These are phyloP conservation scores for Protomyces arabidopsidicola DNA, from an alignment of 1,139 yeast species.

Conservation along the genomic window DNA sequence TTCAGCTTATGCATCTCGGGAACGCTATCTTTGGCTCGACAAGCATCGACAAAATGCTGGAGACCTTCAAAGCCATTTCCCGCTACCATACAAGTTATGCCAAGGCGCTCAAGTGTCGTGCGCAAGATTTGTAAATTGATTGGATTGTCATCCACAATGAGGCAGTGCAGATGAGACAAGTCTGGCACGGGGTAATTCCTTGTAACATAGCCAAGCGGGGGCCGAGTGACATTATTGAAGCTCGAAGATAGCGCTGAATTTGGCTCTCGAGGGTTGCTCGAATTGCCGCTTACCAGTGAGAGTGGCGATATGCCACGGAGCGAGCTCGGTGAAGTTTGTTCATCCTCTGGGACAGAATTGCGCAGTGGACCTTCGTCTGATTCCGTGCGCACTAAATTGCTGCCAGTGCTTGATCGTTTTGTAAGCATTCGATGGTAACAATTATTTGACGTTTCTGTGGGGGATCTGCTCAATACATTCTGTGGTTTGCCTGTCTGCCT, in stretches of 20 bases:
- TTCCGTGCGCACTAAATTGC: too few species aligned
- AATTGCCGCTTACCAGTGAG: too few species aligned
- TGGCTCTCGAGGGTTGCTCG: too few species aligned
- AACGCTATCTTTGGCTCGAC: neutral
- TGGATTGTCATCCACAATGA: slow-evolving; percentile 16
- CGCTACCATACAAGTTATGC: slow-evolving; percentile 5
- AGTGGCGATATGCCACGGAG: too few species aligned
- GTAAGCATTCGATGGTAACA: too few species aligned
- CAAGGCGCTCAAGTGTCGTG: slow-evolving; percentile 9
- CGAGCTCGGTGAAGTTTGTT: neutral
- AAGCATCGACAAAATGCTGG: neutral
- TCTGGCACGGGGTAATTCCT: neutral
- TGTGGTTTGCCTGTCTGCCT: too few species aligned
- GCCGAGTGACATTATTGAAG: too few species aligned
- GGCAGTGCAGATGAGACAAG: neutral
- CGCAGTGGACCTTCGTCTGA: neutral
- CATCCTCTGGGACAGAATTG: neutral
- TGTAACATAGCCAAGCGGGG: neutral
- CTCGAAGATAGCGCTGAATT: neutral
- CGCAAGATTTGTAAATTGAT: slow-evolving; percentile 12
- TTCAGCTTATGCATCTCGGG: neutral
- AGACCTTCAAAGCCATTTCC: neutral
- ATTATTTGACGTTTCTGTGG: too few species aligned
- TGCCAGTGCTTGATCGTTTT: too few species aligned
- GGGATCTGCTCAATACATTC: neutral